Evolutionary conservation across 495 filamentous ascomycete species (phyloP), one percentile per base, ranked within the genome.

Genomic region (Neurospora tetraspora): DNA sequence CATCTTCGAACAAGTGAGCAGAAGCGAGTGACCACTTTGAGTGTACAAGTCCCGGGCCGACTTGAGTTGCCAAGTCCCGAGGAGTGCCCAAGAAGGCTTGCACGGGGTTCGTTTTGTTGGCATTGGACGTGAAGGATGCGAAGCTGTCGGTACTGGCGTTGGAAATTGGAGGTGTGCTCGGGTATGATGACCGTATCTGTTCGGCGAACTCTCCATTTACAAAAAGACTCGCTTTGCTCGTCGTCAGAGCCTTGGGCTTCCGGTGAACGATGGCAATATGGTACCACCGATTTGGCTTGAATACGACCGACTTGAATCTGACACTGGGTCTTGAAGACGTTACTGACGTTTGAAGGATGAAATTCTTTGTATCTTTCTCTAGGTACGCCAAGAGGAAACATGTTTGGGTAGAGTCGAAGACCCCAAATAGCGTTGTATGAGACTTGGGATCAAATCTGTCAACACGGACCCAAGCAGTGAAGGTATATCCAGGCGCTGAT

Each of bases 271-370:
- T 81, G 69, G 90, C 91, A 78, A 99, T 88, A 80, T 99, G 95
- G 80, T 99, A 98, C 96, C 96, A 98, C 74, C 82, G 85, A 39
- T 88, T 83, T 69, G 91, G 85, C 74, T 91, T 82, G 77, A 99
- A 98, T 3, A 84, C 82, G 6, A 89, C 86, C 1, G 92, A 92
- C 80, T 94, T 96, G 84, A 99, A 99, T 69, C 96, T 89, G 36
- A 98, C 92, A 82, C 95, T 98, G 7, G 96, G 94, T 39, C 91
- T 87, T 27, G 91, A 84, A 2, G 93, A 94, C 43, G 88, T 93
- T 70, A 98, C 91, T 14, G 96, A 98, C 40, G 96, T 98, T 79
- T 99, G 96, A 31, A 99, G 85, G 77, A 99, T 98, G 74, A 99
- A 94, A 78, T 97, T 94, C 37, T 88, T 90, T n/a, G 93, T 96